A percentile compares a stretch with the other conserved stretches of the same genome.
Evolutionary conservation across 495 filamentous ascomycete species (phyloP).

Genomic region (Sphaerosporella brunnea): DNA sequence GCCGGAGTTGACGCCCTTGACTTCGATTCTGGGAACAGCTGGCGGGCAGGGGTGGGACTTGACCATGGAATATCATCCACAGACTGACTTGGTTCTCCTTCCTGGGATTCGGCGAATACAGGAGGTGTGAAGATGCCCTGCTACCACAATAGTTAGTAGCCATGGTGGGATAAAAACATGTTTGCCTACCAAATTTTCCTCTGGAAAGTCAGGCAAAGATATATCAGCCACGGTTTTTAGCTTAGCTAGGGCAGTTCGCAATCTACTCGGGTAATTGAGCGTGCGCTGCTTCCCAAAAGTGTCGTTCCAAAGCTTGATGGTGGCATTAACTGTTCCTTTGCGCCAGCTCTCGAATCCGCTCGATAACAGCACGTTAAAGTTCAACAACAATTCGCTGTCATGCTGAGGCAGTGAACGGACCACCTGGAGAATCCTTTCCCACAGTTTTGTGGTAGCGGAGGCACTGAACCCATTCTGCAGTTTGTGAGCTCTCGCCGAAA

Average conservation of each 20-base stretch:
- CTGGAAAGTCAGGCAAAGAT: slow-evolving; percentile 32
- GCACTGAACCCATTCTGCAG: slow-evolving; percentile 3
- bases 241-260: slow-evolving; percentile 34
- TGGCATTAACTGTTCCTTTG: slow-evolving; percentile 34
- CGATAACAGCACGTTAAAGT: slow-evolving; percentile 37
- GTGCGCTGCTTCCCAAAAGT: slow-evolving; percentile 35
- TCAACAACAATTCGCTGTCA: slow-evolving; percentile 30
- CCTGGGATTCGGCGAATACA: slow-evolving; percentile 38
- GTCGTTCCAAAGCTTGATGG: slow-evolving; percentile 42
- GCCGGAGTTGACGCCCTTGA: background rate
- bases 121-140: slow-evolving; percentile 23
- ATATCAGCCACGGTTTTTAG: slow-evolving; percentile 33
- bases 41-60: slow-evolving; percentile 12
- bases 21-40: background rate
- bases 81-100: slow-evolving; percentile 22
- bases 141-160: too few relatives aligned
- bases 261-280: slow-evolving; percentile 32
- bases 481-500: background rate
- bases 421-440: slow-evolving; percentile 10
- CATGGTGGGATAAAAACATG: too few relatives aligned
- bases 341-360: slow-evolving; percentile 41
- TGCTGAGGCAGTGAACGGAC: slow-evolving; percentile 17
- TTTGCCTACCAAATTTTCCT: slow-evolving; percentile 29
- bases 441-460: slow-evolving; percentile 4
- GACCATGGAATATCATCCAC: slow-evolving; percentile 13